Evolutionary conservation across 768 basidiomycete genomes (phyloP).

Genomic region (Amanita rubescens): DNA sequence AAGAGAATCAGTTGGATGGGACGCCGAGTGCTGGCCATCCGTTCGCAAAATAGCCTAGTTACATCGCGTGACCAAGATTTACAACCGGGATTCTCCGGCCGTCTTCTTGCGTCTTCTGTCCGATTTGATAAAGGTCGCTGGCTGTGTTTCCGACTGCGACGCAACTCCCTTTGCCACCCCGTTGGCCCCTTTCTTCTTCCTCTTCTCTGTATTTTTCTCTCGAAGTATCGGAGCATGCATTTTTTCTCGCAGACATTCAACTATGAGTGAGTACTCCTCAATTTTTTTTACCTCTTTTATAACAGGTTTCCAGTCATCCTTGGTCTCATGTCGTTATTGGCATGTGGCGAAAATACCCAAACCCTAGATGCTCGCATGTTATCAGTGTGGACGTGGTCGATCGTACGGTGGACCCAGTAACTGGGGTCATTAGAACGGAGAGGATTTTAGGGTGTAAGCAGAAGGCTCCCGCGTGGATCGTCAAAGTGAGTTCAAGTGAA

Average conservation of each 20-base stretch:
- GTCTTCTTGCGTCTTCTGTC: not conserved
- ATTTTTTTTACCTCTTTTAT: slow-evolving; percentile 6
- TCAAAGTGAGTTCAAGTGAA: slow-evolving; percentile 55
- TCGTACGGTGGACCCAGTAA: slow-evolving; percentile 73
- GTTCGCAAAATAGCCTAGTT: too few species aligned
- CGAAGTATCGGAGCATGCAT: slow-evolving; percentile 47
- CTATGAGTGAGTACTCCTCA: slow-evolving; percentile 61
- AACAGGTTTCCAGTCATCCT: slow-evolving; percentile 51
- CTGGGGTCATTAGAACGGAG: slow-evolving; percentile 89
- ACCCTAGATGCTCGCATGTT: slow-evolving; percentile 86
- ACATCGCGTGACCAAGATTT: not conserved
- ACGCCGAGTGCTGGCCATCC: not conserved
- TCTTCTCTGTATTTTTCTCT: not conserved
- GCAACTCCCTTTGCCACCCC: not conserved
- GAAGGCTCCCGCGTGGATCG: slow-evolving; percentile 86
- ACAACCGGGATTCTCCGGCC: slow-evolving; percentile 6
- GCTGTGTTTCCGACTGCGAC: not conserved
- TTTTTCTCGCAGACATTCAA: slow-evolving; percentile 81
- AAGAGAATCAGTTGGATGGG: not conserved
- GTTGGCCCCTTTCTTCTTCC: not conserved
- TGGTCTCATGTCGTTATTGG: slow-evolving; percentile 90
- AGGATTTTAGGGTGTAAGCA: slow-evolving; percentile 88
- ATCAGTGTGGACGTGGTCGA: slow-evolving; percentile 83
- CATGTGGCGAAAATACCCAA: slow-evolving; percentile 96
- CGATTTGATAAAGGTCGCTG: not conserved